Evolutionary conservation across 2,329 filamentous ascomycete genomes (phyloP), one percentile per base, ranked within the genome.

Genomic region (Verticillium longisporum): DNA sequence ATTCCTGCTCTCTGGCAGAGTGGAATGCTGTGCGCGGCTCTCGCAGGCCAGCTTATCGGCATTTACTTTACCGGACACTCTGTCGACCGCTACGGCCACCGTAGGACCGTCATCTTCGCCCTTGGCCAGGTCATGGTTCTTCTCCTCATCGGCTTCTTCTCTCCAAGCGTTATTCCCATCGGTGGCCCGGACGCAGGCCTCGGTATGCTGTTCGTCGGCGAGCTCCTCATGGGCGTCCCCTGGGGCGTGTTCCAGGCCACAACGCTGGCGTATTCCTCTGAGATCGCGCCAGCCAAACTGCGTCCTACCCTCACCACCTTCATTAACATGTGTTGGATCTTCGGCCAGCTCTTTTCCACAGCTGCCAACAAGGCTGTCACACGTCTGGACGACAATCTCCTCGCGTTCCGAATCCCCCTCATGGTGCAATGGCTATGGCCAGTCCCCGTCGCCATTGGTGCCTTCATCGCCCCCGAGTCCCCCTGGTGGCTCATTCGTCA

Each of bases 1-100:
- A 68, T 80, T n/a, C 69, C 72, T 2, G 72, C 74, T 1, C 64
- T 72, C 6, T 80, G 78, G 78, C 78, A 80, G 62, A 71, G 75
- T 5, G 75, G 54, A 26, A 63, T 63, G 13, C 57, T 54, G n/a
- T 50, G 53, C 45, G 36, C 50, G 6, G 54, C 55, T 15, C 60
- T 61, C 33, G 13, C 31, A 6, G 62, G 62, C 14, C 62, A 63
- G n/a, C 11, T 63, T n/a, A 11, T 21, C 4, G 62, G 57, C 38
- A 60, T 63, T 38, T 62, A 56, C 9, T 45, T 62, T 6, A 37
- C 62, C 15, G 62, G 60, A 14, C 14, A 55, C 18, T 32, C 37
- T 37, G 41, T 60, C 18, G 62, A 60, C 33, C 38, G 31, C 33
- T 62, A 50, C 26, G 62, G 60, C 6, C 61, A 62, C 26, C 60